These are phyloP conservation scores for Elymus sibiricus DNA, from an alignment of 176 grass and related monocot genomes.

Conservation along the genomic window DNA sequence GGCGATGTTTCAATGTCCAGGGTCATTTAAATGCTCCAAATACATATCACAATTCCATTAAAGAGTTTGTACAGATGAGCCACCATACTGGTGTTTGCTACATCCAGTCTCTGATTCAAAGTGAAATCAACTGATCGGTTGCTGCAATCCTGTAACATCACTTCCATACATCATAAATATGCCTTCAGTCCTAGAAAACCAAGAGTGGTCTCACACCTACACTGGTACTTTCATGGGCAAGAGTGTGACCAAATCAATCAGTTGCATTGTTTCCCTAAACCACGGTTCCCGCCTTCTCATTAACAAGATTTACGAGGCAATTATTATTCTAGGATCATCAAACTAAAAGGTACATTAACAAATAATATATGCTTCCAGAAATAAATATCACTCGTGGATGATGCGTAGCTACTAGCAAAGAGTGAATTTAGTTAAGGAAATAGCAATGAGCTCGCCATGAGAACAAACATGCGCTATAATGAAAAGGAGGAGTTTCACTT, in stretches of 20 bases:
- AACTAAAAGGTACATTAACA: not conserved
- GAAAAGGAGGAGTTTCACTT: constrained; percentile 30
- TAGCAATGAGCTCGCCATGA: not conserved
- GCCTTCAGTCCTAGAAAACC: not conserved
- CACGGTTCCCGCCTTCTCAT: not conserved
- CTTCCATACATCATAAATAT: not conserved
- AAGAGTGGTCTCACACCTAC: not conserved
- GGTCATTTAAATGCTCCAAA: not conserved
- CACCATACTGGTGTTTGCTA: not conserved
- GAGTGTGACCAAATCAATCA: not conserved
- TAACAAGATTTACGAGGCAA: not conserved
- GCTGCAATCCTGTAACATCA: not conserved
- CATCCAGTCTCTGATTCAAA: not conserved
- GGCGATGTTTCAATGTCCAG: not conserved
- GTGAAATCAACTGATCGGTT: not conserved
- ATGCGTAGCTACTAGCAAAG: constrained; percentile 4
- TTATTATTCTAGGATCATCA: not conserved
- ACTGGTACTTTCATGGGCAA: not conserved
- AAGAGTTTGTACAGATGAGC: not conserved
- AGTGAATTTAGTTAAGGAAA: not conserved
- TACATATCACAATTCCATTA: not conserved
- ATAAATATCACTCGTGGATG: not conserved
- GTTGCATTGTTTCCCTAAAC: not conserved
- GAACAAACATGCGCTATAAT: not conserved
- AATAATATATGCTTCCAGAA: not conserved